phyloP scores from a whole-genome alignment of 2,329 filamentous ascomycete species.

The Ascocoryne sarcoides region DNA sequence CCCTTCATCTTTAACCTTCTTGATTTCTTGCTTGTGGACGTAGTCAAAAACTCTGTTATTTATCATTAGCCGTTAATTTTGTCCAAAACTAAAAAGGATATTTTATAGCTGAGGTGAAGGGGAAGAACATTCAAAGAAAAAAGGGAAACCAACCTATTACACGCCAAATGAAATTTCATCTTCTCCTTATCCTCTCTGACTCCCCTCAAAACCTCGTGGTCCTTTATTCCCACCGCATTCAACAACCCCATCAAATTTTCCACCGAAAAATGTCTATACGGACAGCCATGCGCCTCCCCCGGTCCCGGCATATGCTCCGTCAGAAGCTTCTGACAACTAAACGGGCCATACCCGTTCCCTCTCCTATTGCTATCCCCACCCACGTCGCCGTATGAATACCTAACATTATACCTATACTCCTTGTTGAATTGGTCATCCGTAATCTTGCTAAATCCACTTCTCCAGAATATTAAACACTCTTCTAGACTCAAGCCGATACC shows the following conservation, averaged over 20 bases:
- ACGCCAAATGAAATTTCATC: constrained; percentile 88
- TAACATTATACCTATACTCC: constrained; percentile 93
- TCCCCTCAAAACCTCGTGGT: constrained; percentile 66
- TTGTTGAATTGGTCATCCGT: constrained; percentile 96
- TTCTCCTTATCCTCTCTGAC: constrained; percentile 85
- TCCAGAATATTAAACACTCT: constrained; percentile 88
- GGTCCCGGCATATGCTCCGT: constrained; percentile 80
- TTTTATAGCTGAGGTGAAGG: background rate
- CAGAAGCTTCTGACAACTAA: constrained; percentile 90
- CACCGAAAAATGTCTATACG: constrained; percentile 82
- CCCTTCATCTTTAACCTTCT: constrained; percentile 65
- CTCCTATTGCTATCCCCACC: constrained; percentile 71
- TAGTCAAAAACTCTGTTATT: constrained; percentile 70
- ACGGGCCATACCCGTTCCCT: constrained; percentile 80
- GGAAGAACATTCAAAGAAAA: background rate
- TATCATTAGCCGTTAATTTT: constrained; percentile 4
- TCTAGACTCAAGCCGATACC: constrained; percentile 89
- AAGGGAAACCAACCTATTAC: constrained; percentile 58
- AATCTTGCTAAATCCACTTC: constrained; percentile 72
- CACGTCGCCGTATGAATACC: constrained; percentile 36
- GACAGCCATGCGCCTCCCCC: constrained; percentile 90
- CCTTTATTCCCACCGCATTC: constrained; percentile 69
- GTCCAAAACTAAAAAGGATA: constrained; percentile 3
- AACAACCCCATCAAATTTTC: constrained; percentile 77
- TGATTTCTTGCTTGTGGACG: constrained; percentile 70